Conservation (phyloP, 2,329 filamentous ascomycete genomes). For the Chaetomiaceae sp. region DNA sequence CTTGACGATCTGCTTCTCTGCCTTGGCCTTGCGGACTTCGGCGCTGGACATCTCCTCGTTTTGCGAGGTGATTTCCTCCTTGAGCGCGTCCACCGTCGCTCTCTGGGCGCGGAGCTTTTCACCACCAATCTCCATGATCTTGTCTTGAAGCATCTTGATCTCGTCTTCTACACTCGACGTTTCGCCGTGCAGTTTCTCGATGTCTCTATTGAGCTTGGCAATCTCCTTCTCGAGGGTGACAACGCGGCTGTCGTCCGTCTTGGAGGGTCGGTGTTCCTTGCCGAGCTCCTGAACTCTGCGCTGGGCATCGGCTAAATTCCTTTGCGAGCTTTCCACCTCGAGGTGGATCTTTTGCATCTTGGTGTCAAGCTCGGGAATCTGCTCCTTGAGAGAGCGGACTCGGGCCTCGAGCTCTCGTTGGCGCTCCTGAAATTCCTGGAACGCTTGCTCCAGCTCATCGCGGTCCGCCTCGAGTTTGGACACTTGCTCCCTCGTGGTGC, state of each 20-base stretch:
- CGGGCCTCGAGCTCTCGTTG: conserved; percentile 73
- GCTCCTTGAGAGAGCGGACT: conserved; percentile 66
- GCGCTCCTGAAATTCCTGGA: conserved; percentile 78
- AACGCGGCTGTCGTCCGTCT: conserved; percentile 72
- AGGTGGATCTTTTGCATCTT: conserved; percentile 86
- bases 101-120: conserved; percentile 88
- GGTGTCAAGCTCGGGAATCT: conserved; percentile 81
- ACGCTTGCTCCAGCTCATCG: conserved; percentile 77
- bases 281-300: conserved; percentile 80
- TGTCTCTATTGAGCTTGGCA: conserved; percentile 66
- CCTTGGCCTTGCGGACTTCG: conserved; percentile 85
- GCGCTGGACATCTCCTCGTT: conserved; percentile 79
- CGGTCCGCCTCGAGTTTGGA: conserved; percentile 80
- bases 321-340: conserved; percentile 80
- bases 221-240: conserved; percentile 74
- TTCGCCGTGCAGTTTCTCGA: conserved; percentile 74
- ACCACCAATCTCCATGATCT: conserved; percentile 97
- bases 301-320: conserved; percentile 78
- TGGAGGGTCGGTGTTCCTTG: conserved; percentile 74
- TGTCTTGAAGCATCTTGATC: conserved; percentile 88
- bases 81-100: conserved; percentile 82
- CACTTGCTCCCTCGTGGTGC: conserved; percentile 85
- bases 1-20: conserved; percentile 86
- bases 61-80: conserved; percentile 76
- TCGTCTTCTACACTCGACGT: conserved; percentile 89